Base-by-base conservation (phyloP, 306 rosid species). In the Pterocarpus santalinus region DNA sequence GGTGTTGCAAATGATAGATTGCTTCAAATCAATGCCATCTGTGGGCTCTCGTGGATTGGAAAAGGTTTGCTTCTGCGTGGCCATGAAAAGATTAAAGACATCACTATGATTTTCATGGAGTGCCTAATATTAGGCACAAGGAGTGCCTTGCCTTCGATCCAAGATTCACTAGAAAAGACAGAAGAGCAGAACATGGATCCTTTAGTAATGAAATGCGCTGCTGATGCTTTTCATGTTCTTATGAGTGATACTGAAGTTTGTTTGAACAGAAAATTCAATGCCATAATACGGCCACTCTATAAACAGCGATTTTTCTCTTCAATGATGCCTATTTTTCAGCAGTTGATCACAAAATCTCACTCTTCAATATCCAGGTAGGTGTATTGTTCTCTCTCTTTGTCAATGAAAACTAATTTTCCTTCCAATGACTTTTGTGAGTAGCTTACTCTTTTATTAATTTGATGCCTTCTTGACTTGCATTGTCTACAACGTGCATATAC, bases 41-140 rank as follows among this genome's bases (percentile, higher is more conserved):
- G 80, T 87, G 99, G 99, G 73, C 85, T 95, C 61, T 87, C 99
- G n/a, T 95, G 99, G 99, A 80, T 95, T 65, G 99, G 96, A 73
- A 95, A 91, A 89, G 98, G 97, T 74, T 88, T 95, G 78, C 97
- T 95, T 74, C 72, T 95, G 69, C 80, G 90, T 14, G 98, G 99
- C 81, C 97, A 93, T 84, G 92, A 88, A 86, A 90, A 87, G 87
- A 87, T 95, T 70, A 92, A 89, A 84, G 97, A 91, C 78, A 78
- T 89, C 63, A 87, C 91, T 32, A 93, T 83, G 90, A 86, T 91
- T 82, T 79, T 90, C 22, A 68, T 88, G 85, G 92, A 88, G 81
- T 88, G 95, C 89, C 80, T 95, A 82, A 32, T 83, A 75, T 75
- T 88, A 63, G 85, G 86, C 76, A 77, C 69, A 61, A 65, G 51